These are phyloP conservation scores for Phytophthora citricola DNA, from an alignment of 352 stramenopile genomes.

Conservation along the genomic window DNA sequence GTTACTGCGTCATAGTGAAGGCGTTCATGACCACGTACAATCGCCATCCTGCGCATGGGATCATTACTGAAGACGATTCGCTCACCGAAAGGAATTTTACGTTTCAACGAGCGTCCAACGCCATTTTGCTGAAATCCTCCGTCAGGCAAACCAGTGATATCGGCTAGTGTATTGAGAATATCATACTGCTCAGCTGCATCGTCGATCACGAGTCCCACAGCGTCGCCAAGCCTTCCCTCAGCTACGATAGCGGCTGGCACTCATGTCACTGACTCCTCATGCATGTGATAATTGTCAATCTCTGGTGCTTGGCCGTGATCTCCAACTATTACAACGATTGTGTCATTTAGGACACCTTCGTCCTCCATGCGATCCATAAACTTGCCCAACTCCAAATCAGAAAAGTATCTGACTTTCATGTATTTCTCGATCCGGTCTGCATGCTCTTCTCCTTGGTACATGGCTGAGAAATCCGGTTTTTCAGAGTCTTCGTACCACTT, in stretches of 20 bases:
- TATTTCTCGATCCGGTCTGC: slow-evolving; percentile 33
- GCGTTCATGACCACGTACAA: slow-evolving; percentile 30
- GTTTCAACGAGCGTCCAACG: slow-evolving; percentile 12
- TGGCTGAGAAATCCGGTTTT: slow-evolving; percentile 41
- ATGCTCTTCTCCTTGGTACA: slow-evolving; percentile 32
- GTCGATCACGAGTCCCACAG: slow-evolving; percentile 27
- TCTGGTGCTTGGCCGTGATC: slow-evolving; percentile 23
- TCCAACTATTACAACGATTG: slow-evolving; percentile 54
- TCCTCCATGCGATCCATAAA: slow-evolving; percentile 51
- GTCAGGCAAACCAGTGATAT: slow-evolving; percentile 10
- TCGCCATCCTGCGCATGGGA: slow-evolving; percentile 1
- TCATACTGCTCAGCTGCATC: slow-evolving; percentile 20
- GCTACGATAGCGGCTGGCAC: slow-evolving; percentile 34
- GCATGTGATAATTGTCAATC: slow-evolving; percentile 13
- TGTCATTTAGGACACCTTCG: slow-evolving; percentile 49
- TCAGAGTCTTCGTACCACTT: slow-evolving; percentile 37
- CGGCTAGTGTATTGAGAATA: slow-evolving; percentile 15
- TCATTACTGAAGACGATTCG: slow-evolving; percentile 8
- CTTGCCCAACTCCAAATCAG: slow-evolving; percentile 42
- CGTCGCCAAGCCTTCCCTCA: slow-evolving; percentile 32
- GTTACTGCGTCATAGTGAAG: slow-evolving; percentile 44
- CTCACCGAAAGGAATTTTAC: slow-evolving; percentile 6
- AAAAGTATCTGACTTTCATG: slow-evolving; percentile 48
- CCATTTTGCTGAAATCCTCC: slow-evolving; percentile 6
- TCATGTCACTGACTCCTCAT: slow-evolving; percentile 33